Base-by-base conservation (phyloP, 2,329 filamentous ascomycete genomes). In the Alternaria postmessia region DNA sequence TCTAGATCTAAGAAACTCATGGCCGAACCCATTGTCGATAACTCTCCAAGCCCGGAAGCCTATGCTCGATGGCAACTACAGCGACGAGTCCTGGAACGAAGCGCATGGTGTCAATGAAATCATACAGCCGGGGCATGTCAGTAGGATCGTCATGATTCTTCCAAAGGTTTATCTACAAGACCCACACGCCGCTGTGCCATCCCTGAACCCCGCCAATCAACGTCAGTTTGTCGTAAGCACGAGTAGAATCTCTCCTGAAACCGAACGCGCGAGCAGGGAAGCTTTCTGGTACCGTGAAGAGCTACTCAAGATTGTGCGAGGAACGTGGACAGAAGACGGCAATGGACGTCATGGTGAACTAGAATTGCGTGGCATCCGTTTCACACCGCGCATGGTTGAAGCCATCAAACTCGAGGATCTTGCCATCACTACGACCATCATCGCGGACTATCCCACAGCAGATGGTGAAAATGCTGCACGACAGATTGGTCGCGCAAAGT, bases 141-240 rank as follows among this genome's bases (percentile, higher is more conserved):
- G 87, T 49, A 88, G 94, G 1, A 82, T 96, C 34, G 86, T 94
- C 52, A 81, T 97, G 11, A 89, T 93, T 0, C 82, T 97, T 3
- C 90, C 87, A 54, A 88, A 91, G 36, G 84, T 96, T 39, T 91
- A 91, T 73, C 78, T 97, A 20, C 84, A 89, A n/a, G 87, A 95
- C 63, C 89, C 92, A 3, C 88, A 93, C 72, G 89, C 89, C 2
- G 84, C 90, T 1, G 91, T 97, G 39, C 94, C 93, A 1, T 89
- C 88, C 1, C 83, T 97, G 9, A 93, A 94, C 66, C 90, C 91
- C 0, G 88, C 90, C 0, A 88, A 90, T n/a, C 90, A 93, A 73
- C 87, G 93, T n/a, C 94, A 97, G 73, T 97, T 96, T 70, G 92
- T 97, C 30, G 92, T 97, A 43, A 95, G 91, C 77, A 87, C 89